Evolutionary conservation across 2,329 filamentous ascomycete genomes (phyloP), one percentile per base, ranked within the genome.

Genomic region (Fusarium denticulatum): DNA sequence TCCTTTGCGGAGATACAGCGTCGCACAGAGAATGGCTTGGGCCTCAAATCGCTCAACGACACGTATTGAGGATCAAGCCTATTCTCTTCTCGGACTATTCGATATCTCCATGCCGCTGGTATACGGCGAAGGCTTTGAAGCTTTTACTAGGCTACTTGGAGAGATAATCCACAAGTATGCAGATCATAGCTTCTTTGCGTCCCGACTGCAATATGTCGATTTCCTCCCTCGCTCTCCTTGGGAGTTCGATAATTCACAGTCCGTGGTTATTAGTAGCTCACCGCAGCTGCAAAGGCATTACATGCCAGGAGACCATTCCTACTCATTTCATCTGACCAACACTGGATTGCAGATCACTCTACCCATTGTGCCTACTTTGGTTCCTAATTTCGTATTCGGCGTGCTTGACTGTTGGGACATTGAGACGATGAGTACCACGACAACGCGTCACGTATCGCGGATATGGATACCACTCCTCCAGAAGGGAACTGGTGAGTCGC

Each of bases 141-240:
- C 26, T 0, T 43, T 56, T 0, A 43, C 52, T 0, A 43, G 52
- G 1, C 26, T 56, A 0, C 52, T 56, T 0, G 52, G 52, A 0
- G 52, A 56, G 1, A 43, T 56, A 22, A 32, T 56, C 0, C 36
- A 56, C 2, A 43, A 56, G 5, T 56, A 56, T 8, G 37, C 52
- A 0, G 52, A 56, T 3, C 37, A 56, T 1, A 32, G 52, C 37
- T 56, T 30, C 1, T 56, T 56, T 1, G 52, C 52, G 0, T 56
- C 52, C 0, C 26, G 1, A 8, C 6, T 56, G 2, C 26, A 43
- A n/a, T 56, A 56, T 12, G 28, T 56, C 4, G 52, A 43, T 11
- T 55, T 43, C 5, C 28, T 56, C 6, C 52, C 52, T 32, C 52
- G 52, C 22, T 56, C 52, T 0, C 37, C 52, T 1, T 1, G 1